Evolutionary conservation across 208 protist species (phyloP), one percentile per base, ranked within the genome.

Genomic region (Crithidia fasciculata): DNA sequence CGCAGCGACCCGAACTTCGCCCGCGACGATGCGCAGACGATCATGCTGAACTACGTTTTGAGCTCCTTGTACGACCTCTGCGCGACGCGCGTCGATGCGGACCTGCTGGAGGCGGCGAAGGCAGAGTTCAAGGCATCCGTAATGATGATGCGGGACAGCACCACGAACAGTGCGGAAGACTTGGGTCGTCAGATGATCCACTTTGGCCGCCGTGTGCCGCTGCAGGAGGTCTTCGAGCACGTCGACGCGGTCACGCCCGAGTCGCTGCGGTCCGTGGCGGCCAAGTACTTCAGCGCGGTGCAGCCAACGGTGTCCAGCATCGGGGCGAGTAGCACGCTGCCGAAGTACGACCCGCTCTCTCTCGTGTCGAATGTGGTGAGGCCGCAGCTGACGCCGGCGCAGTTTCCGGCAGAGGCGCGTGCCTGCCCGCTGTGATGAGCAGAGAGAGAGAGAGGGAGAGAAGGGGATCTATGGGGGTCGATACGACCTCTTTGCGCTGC

Each of bases 181-280:
- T 92, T 99, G 44, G 98, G 98, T n/a, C 84, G 98, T 16, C 97
- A 99, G 82, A 92, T 99, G 82, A 96, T 99, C 71, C 91, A 94
- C 78, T 90, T 89, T 69, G 91, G 91, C 18, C 84, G 87, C 44
- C 87, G 91, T 28, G 80, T 99, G 49, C 83, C 96, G 16, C 75
- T 98, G 47, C 75, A 84, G 41, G 98, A 99, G 82, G 78, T 97
- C 19, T 97, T 98, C 69, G 88, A 90, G 37, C 85, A 89, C 39
- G 93, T 99, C 54, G 94, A 99, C 73, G 92, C 89, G 56, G 94
- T 99, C 39, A 94, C 91, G 18, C 88, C 92, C 5, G 70, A 88
- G 19, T 84, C 87, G 49, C 83, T 99, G 56, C 90, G 88, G 54
- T 76, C 86, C 37, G 91, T 94, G 36, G 67, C 87, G 53, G 78